A percentile compares a stretch with the other conserved stretches of the same genome.
These are phyloP conservation scores for Globisporangium uncinulatum DNA, from an alignment of 352 stramenopile species.

Conservation along the genomic window DNA sequence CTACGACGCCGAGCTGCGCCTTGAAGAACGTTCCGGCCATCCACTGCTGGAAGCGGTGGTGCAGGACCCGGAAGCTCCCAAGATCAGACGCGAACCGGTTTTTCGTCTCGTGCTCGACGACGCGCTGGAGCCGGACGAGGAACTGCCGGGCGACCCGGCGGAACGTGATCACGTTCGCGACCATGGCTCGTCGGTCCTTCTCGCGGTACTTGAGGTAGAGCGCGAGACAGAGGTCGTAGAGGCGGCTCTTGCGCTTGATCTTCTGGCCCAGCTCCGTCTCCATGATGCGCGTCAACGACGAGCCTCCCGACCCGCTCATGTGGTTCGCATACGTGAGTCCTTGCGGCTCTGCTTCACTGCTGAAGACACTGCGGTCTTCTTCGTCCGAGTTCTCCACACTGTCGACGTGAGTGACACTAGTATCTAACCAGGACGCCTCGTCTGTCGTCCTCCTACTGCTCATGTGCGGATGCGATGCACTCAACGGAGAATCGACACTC, in stretches of 20 bases:
- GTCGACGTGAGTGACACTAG: neutral
- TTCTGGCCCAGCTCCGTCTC: slow-evolving; percentile 44
- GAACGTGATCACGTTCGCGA: slow-evolving; percentile 52
- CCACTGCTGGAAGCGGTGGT: slow-evolving; percentile 38
- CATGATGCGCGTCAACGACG: slow-evolving; percentile 48
- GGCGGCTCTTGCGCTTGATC: slow-evolving; percentile 52
- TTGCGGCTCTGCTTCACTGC: neutral
- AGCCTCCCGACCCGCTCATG: neutral
- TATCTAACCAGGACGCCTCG: neutral
- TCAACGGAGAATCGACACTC: neutral
- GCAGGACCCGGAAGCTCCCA: slow-evolving; percentile 35
- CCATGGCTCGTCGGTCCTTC: slow-evolving; percentile 42
- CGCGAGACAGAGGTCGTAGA: slow-evolving; percentile 49
- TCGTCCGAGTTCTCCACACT: neutral
- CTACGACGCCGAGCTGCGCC: neutral
- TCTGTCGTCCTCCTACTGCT: neutral
- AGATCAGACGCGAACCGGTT: slow-evolving; percentile 49
- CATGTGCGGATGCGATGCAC: slow-evolving; percentile 3
- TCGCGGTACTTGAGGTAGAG: slow-evolving; percentile 55
- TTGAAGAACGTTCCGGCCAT: slow-evolving; percentile 32
- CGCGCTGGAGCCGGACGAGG: slow-evolving; percentile 19
- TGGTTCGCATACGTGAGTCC: neutral
- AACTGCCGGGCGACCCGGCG: slow-evolving; percentile 33
- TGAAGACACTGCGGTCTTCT: neutral
- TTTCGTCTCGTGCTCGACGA: slow-evolving; percentile 27